Evolutionary conservation across 2,329 filamentous ascomycete genomes (phyloP), one percentile per base, ranked within the genome.

Genomic region (Dothideomycetes sp.): DNA sequence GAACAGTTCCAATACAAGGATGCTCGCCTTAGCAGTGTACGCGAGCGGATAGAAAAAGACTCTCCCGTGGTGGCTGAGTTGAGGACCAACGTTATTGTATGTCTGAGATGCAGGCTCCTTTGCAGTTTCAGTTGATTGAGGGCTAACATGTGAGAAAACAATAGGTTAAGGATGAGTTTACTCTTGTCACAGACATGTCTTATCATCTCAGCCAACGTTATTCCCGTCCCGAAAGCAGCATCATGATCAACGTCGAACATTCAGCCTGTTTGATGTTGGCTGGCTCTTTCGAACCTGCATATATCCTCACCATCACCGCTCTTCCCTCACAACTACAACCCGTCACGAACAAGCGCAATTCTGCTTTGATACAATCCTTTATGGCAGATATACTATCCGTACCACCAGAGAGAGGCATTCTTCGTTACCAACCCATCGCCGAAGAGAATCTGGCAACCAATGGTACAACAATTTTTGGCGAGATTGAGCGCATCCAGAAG

Each of bases 331-430:
- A 84, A 48, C 65, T 91, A 43, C 78, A 80, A 46, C 76, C 83
- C 0, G 73, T 78, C 3, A 84, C 77, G 38, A 94, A 94, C 64
- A 82, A 83, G 57, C 77, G 85, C 47, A 91, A 89, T 58, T 78
- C 84, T 1, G 70, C 73, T n/a, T 63, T 93, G 13, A 73, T 93
- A 3, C 84, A 91, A 55, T 70, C 68, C n/a, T 80, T 83, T 57
- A 73, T 94, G 59, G 70, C 78, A 11, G 80, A 85, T 17, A 69
- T 78, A 1, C 67, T 94, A 0, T 73, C 75, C 2, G 83, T 94
- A 3, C 53, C 69, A 0, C 60, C 78, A 0, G 67, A 74, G 1
- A 73, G 84, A 27, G 86, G 87, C 1, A 70, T 87, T 23, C 63
- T 94, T 42, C 77, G 79, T 23, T 94, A 89, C 52, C 62, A 78